phyloP scores from a whole-genome alignment of 306 rosid species.

The Rosa chinensis region DNA sequence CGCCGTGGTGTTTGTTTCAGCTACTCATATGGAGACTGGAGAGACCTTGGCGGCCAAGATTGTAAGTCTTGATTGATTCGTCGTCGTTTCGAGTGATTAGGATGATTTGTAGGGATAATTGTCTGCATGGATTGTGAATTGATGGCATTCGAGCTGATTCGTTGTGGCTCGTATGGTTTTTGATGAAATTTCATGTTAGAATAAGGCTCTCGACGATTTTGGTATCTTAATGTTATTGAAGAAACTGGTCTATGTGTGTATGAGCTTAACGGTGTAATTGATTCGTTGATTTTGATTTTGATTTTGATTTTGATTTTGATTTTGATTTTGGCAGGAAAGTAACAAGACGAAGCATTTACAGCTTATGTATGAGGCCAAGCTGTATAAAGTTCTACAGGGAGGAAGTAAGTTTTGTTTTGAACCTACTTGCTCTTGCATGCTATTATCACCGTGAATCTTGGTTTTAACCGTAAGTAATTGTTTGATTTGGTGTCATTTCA shows the following conservation, averaged over 20 bases:
- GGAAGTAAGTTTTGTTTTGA: constrained; percentile 39
- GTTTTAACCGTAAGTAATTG: not conserved
- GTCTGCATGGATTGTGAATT: not conserved
- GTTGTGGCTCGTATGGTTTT: not conserved
- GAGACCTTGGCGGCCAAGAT: constrained; percentile 71
- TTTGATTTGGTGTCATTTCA: not conserved
- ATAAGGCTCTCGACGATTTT: not conserved
- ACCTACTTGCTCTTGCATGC: not conserved
- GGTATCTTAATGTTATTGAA: not conserved
- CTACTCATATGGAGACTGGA: constrained; percentile 48
- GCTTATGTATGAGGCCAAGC: constrained; percentile 65
- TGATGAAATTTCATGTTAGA: not conserved
- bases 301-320: not conserved
- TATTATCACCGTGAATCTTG: not conserved
- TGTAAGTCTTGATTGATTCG: constrained; percentile 36
- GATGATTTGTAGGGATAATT: not conserved
- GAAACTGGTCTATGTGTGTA: not conserved
- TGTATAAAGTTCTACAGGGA: constrained; percentile 58
- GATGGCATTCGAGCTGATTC: not conserved
- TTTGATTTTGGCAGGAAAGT: constrained; percentile 43
- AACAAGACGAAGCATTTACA: constrained; percentile 68
- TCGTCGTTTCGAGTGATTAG: not conserved
- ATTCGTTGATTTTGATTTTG: not conserved
- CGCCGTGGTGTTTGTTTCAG: constrained; percentile 31
- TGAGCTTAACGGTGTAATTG: not conserved